Evolutionary conservation across 441 rosid species (phyloP), one percentile per base, ranked within the genome.

Genomic region (Gossypium trilobum): DNA sequence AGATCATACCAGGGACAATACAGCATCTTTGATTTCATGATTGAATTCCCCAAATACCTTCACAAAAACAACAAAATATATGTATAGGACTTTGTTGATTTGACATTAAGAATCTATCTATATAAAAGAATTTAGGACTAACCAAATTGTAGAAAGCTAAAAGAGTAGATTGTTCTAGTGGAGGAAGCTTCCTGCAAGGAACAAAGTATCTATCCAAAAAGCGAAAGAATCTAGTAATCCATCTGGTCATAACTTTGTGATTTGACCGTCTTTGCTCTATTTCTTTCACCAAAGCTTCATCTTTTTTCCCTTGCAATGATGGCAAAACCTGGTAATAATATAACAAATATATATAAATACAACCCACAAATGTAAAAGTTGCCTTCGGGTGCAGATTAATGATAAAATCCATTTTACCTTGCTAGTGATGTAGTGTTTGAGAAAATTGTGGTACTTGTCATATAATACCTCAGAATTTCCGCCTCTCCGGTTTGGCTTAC

Each of bases 111-210:
- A 31, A 31, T 31, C 39, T 5, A 5, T 16, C 19, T 16, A 52
- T 52, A 36, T 1, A 0, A 33, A 17, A 36, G 29, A 19, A 4
- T 19, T 22, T 23, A 23, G n/a, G 20, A 48, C 57, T 66, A n/a
- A 66, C 72, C 72, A 68, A 9, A 51, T 50, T 51, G 17, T 68
- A 68, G 72, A 68, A 68, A 27, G 59, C 29, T 8, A 46, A 46
- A 66, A 66, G 36, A 27, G 1, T 25, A 68, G 29, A 17, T 50
- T 68, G 46, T 14, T 68, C 25, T 58, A 11, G 20, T 14, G 42
- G 1, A 16, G 60, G 59, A 51, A 68, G n/a, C 27, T 66, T 22
- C 55, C 10, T 22, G 10, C 3, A 3, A 22, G 20, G 0, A 23
- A 5, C 70, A 66, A 66, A 66, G 56, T 46, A 46, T 46, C 70